Conservation (phyloP, 371 early-diverging fungal species). For the Capniomyces stellatus region DNA sequence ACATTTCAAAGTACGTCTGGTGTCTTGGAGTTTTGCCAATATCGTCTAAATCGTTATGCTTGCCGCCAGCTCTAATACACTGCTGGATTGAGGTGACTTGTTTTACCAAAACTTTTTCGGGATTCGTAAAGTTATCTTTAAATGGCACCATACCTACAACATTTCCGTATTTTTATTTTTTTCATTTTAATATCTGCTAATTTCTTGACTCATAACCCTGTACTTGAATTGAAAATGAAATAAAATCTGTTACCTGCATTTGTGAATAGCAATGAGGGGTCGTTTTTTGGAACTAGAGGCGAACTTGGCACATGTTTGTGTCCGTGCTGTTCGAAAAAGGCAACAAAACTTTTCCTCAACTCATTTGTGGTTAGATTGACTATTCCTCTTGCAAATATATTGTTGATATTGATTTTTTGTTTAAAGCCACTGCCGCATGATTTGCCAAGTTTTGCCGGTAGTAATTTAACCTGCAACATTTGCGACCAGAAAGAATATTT, state of each 20-base stretch:
- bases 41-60: constrained; percentile 68
- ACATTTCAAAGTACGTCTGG: constrained; percentile 73
- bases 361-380: constrained; percentile 17
- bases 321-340: constrained; percentile 30
- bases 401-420: too few species aligned
- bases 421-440: too few species aligned
- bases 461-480: too few species aligned
- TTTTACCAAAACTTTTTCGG: constrained; percentile 23
- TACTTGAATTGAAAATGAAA: too few species aligned
- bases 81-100: constrained; percentile 47
- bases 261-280: constrained; percentile 50
- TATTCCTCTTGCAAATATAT: background rate
- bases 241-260: constrained; percentile 52
- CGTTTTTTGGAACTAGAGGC: constrained; percentile 45
- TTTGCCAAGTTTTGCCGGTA: too few species aligned
- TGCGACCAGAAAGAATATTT: too few species aligned
- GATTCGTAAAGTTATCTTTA: constrained; percentile 49
- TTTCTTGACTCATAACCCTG: too few species aligned
- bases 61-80: constrained; percentile 60
- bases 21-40: constrained; percentile 61
- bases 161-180: too few species aligned
- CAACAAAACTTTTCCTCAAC: constrained; percentile 29
- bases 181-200: too few species aligned
- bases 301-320: constrained; percentile 33
- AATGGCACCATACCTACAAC: constrained; percentile 43